Evolutionary conservation across 805 yeast species (phyloP), one percentile per base, ranked within the genome.

Genomic region (Pichia nanzhaoensis): DNA sequence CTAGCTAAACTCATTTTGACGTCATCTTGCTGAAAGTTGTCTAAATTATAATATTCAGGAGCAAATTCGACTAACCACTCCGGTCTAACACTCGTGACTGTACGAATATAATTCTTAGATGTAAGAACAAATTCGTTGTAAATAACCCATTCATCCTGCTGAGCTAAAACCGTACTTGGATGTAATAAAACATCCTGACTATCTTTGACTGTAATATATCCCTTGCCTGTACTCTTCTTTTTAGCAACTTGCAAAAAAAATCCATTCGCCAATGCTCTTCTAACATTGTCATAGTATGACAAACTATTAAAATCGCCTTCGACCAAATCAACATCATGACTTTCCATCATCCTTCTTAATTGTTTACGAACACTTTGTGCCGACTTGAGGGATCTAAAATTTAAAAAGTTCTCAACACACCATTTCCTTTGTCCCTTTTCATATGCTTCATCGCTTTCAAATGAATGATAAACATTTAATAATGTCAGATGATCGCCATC

Each of bases 241-340:
- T 90, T 93, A 30, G 97, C 98, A 45, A 86, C 95, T 69, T 93
- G 99, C 98, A 93, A 90, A 71, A 93, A 93, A 64, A 89, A 90
- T 2, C 99, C 99, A n/a, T 87, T 77, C 4, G 87, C 75, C 47
- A 93, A 66, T 0, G 98, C 96, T 63, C 84, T 85, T 46, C 95
- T 75, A 52, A 93, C 81, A 56, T 87, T 84, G 55, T 76, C 80
- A 64, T 81, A 82, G 66, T 86, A 89, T 35, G 61, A 59, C 42
- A 76, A 77, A 56, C 80, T 82, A 22, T 77, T 84, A 50, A 66
- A 75, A 34, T 84, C 81, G 2, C 88, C 82, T 39, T 88, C 77
- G 48, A 75, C 72, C 44, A 93, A 66, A 46, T 81, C 86, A 46
- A 91, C 67, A 56, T 85, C 93, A 57, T 81, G 75, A 45, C 83